A percentile compares a stretch with the other conserved stretches of the same genome.
Evolutionary conservation across 1,284 basidiomycete genomes (phyloP).

Genomic region (Cutaneotrichosporon spelunceum): DNA sequence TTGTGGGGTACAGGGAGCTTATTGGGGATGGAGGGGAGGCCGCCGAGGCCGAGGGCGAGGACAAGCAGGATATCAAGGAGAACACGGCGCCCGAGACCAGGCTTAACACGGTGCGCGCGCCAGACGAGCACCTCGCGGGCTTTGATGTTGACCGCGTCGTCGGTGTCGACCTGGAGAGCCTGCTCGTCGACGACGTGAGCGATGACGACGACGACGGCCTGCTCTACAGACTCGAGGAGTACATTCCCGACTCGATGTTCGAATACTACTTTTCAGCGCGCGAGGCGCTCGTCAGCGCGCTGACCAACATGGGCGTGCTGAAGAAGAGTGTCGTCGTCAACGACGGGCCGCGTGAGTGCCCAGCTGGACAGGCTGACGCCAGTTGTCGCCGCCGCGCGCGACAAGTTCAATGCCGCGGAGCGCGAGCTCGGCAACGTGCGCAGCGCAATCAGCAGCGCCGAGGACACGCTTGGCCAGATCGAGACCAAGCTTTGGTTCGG

Average conservation of each 20-base stretch:
- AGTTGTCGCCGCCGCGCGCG: slow-evolving; percentile 57
- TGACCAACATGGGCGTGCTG: slow-evolving; percentile 15
- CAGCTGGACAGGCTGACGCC: slow-evolving; percentile 45
- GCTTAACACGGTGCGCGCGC: slow-evolving; percentile 18
- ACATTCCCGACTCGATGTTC: slow-evolving; percentile 77
- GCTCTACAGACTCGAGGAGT: slow-evolving; percentile 72
- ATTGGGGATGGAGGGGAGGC: slow-evolving; percentile 53
- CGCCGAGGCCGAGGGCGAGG: slow-evolving; percentile 25
- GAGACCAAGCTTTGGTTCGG: slow-evolving; percentile 67
- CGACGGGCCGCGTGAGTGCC: slow-evolving; percentile 42
- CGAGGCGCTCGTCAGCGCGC: slow-evolving; percentile 62
- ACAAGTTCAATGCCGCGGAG: slow-evolving; percentile 55
- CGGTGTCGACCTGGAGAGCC: slow-evolving; percentile 18
- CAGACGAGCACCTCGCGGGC: slow-evolving; percentile 20
- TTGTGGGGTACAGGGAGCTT: slow-evolving; percentile 86
- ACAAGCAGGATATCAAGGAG: slow-evolving; percentile 40
- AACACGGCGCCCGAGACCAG: slow-evolving; percentile 7
- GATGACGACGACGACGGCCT: slow-evolving; percentile 28
- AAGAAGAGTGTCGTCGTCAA: slow-evolving; percentile 21
- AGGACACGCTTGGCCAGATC: slow-evolving; percentile 40
- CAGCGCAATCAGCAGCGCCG: slow-evolving; percentile 28
- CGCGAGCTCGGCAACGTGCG: slow-evolving; percentile 52
- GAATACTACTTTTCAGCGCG: slow-evolving; percentile 73
- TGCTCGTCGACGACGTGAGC: slow-evolving; percentile 15
- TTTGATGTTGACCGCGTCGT: slow-evolving; percentile 17